Base-by-base conservation (phyloP, 2,329 filamentous ascomycete species). In the Aspergillus alliaceus region DNA sequence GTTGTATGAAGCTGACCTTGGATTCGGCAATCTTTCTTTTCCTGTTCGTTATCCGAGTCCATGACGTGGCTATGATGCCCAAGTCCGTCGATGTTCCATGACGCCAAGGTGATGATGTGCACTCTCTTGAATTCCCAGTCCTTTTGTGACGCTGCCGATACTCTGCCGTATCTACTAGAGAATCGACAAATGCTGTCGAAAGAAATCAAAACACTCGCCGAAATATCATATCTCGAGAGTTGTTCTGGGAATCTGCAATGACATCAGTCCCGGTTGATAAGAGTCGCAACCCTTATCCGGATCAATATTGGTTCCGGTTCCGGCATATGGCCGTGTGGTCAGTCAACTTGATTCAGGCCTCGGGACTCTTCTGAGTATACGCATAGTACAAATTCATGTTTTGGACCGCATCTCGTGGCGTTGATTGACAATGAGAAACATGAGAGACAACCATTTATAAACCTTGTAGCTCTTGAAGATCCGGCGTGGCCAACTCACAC, bases 31-130 rank as follows among this genome's bases (percentile, higher is more conserved):
- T 7, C n/a, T 25, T 11, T 15, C 12, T 42, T 42, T 3, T 9
- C 20, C 20, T 22, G 18, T 15, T 40, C 37, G 9, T 40, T 44
- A 37, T 25, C 20, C 9, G 5, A n/a, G 24, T 47, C 25, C 54
- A 56, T 56, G 54, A 56, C 54, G 54, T 52, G 49, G 1, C 39
- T 35, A 56, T 56, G 54, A 31, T 40, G 22, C 20, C 11, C 15
- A 27, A 6, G 9, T 12, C 44, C 9, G 44, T 31, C n/a, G 37
- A 40, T 14, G 12, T 47, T 24, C 44, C 25, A 47, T 47, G 44
- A 31, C 44, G 44, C 44, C n/a, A 31, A 2, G 7, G 11, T 31
- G 44, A 47, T 25, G 44, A 22, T 31, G 15, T n/a, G 27, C 44
- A 9, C n/a, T 47, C n/a, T 2, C 15, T 4, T 31, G 8, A 8